These are phyloP conservation scores for Zhuliangozyma blackwelliae DNA, from an alignment of 1,139 yeast species.

Conservation along the genomic window DNA sequence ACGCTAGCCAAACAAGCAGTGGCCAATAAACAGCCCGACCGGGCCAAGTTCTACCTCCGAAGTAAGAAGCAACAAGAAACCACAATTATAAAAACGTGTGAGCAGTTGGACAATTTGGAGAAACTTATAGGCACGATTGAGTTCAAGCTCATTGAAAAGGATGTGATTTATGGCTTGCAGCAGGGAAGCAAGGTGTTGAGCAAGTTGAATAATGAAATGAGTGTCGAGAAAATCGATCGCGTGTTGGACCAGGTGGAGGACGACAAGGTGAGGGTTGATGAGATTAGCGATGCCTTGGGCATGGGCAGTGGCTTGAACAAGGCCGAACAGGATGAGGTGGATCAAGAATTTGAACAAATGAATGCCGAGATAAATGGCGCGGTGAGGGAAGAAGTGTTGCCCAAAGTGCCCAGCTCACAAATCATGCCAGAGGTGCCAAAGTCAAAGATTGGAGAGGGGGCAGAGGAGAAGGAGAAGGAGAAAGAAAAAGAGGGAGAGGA, in stretches of 20 bases:
- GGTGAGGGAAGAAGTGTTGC: constrained; percentile 10
- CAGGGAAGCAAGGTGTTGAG: constrained; percentile 76
- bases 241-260: constrained; percentile 84
- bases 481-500: no score
- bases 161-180: constrained; percentile 71
- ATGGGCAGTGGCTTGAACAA: constrained; percentile 40
- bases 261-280: constrained; percentile 73
- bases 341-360: constrained; percentile 53
- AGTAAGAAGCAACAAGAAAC: constrained; percentile 79
- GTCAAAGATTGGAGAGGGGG: constrained; percentile 1
- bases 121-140: constrained; percentile 72
- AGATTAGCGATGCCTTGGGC: constrained; percentile 49
- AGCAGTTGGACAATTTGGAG: constrained; percentile 76
- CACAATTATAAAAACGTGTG: constrained; percentile 62
- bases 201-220: constrained; percentile 73
- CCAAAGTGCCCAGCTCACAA: constrained; percentile 16
- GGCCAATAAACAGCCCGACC: constrained; percentile 45
- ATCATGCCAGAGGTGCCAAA: constrained; percentile 18
- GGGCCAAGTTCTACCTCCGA: constrained; percentile 69
- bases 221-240: constrained; percentile 72
- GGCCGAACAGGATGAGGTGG: constrained; percentile 62
- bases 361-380: constrained; percentile 38
- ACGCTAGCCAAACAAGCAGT: constrained; percentile 57
- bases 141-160: constrained; percentile 83
- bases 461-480: no score